Conservation (phyloP, 2,329 filamentous ascomycete genomes). For the Fusarium heterosporum region DNA sequence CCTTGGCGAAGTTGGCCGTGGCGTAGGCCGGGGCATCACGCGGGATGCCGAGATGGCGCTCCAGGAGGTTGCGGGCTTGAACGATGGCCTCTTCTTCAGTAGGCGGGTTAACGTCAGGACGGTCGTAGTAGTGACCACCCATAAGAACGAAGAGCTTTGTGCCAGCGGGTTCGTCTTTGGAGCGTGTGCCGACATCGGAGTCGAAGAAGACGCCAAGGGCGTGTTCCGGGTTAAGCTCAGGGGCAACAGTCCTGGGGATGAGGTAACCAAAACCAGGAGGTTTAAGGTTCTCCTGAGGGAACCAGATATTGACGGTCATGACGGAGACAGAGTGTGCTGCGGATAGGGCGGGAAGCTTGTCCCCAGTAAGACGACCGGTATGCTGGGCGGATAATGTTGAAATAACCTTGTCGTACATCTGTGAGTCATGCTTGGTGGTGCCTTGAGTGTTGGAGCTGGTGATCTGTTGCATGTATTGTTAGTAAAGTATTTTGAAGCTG, state of each 20-base stretch:
- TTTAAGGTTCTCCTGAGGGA: constrained; percentile 70
- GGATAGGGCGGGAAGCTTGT: constrained; percentile 61
- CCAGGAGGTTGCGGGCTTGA: constrained; percentile 77
- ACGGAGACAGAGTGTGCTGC: constrained; percentile 78
- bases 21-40: constrained; percentile 68
- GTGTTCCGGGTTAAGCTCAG: constrained; percentile 81
- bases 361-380: constrained; percentile 54
- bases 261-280: constrained; percentile 89
- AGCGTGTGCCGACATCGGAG: constrained; percentile 66
- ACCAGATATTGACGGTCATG: constrained; percentile 94
- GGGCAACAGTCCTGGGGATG: constrained; percentile 78
- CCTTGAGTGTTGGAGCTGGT: constrained; percentile 20
- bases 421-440: constrained; percentile 1
- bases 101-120: constrained; percentile 60
- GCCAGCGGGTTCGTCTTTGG: constrained; percentile 68
- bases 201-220: constrained; percentile 95
- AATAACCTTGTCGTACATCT: constrained; percentile 68
- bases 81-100: constrained; percentile 71
- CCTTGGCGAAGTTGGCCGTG: constrained; percentile 66
- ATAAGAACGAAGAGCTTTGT: constrained; percentile 96
- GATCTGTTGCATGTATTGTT: constrained; percentile 26
- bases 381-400: constrained; percentile 69
- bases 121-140: constrained; percentile 88
- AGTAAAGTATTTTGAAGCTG: not conserved
- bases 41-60: constrained; percentile 79